phyloP scores from a whole-genome alignment of 2,329 filamentous ascomycete genomes.

The Verticillium nonalfalfae region DNA sequence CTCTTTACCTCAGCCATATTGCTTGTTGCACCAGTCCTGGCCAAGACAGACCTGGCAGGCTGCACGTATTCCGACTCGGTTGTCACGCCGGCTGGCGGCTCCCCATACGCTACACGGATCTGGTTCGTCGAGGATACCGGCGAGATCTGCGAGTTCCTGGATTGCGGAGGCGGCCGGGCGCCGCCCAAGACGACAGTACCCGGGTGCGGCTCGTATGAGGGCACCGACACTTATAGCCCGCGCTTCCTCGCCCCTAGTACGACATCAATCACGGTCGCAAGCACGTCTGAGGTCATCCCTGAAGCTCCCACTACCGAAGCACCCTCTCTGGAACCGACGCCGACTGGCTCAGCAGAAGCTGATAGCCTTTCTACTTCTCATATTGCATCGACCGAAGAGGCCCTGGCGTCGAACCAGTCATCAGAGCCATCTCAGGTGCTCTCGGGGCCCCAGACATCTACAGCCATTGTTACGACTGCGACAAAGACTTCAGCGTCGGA shows the following conservation, averaged over 20 bases:
- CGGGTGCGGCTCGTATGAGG: slow-evolving; percentile 50
- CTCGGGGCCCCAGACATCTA: background rate
- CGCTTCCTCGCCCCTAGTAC: background rate
- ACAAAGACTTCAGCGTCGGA: background rate
- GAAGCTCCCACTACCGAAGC: background rate
- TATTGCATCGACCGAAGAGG: background rate
- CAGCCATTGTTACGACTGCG: background rate
- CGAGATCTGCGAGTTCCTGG: slow-evolving; percentile 57
- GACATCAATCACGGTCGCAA: background rate
- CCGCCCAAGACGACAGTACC: slow-evolving; percentile 58
- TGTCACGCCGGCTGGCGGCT: slow-evolving; percentile 5
- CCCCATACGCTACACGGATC: slow-evolving; percentile 25
- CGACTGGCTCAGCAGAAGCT: background rate
- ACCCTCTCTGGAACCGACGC: background rate
- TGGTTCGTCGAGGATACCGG: slow-evolving; percentile 59
- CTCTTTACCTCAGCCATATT: background rate
- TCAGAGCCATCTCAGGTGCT: background rate
- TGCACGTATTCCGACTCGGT: slow-evolving; percentile 27
- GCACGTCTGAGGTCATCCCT: background rate
- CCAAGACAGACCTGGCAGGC: slow-evolving; percentile 38
- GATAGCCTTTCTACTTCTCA: background rate
- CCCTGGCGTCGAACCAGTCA: background rate
- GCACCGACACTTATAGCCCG: slow-evolving; percentile 31
- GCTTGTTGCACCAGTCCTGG: slow-evolving; percentile 18
- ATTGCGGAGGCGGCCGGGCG: slow-evolving; percentile 62